Evolutionary conservation across 345 rosid genomes (phyloP).

Genomic region (Linum lewisii): DNA sequence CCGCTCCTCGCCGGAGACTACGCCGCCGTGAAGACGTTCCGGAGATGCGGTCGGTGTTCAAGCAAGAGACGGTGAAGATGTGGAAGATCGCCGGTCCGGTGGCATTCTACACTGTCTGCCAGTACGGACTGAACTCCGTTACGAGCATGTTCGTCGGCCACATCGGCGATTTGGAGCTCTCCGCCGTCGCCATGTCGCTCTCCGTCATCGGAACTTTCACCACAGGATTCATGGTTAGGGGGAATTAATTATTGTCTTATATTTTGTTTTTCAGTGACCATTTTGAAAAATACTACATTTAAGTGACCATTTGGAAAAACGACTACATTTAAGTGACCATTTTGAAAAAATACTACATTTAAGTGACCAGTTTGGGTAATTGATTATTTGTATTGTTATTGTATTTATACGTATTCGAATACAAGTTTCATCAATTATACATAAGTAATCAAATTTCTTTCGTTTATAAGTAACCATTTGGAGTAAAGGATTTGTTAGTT

Average conservation of each 20-base stretch:
- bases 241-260: neutral
- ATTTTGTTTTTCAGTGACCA: no score
- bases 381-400: no score
- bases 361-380: no score
- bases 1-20: constrained; percentile 28
- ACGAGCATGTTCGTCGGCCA: constrained; percentile 63
- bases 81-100: constrained; percentile 62
- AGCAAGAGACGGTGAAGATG: constrained; percentile 40
- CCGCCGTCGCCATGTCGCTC: constrained; percentile 53
- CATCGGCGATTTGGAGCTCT: constrained; percentile 55
- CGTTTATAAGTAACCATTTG: no score
- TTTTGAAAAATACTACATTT: no score
- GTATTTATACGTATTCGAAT: no score
- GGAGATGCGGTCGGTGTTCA: constrained; percentile 32
- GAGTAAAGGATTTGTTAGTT: no score
- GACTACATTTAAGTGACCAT: no score
- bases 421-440: no score
- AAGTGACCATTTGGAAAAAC: no score
- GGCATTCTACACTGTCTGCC: constrained; percentile 39
- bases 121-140: constrained; percentile 40
- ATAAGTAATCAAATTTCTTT: no score
- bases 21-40: constrained; percentile 30
- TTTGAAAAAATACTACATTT: no score
- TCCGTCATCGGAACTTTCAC: constrained; percentile 67
- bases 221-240: constrained; percentile 57